Evolutionary conservation across 257 asterid species (phyloP), one percentile per base, ranked within the genome.

Genomic region (Scutellaria minor): DNA sequence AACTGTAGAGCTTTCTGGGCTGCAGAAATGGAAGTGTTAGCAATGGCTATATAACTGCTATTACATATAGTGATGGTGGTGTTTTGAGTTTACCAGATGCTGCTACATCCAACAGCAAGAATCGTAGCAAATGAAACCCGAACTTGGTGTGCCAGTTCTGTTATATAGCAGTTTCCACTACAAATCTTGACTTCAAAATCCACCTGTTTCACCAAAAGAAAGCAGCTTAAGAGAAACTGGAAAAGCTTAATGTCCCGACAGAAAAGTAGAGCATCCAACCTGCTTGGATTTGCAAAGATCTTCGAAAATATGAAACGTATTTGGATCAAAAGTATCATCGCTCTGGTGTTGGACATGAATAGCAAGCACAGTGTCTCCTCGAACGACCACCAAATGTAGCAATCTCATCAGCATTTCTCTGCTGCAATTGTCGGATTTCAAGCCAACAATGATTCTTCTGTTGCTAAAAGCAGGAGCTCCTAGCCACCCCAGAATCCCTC

Each of bases 141-240:
- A 50, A 91, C 93, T 66, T 84, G 96, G 67, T 81, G 84, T 53
- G 88, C 84, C 70, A 91, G 81, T 50, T 89, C 96, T 5, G 80
- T 72, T 54, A 85, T 14, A 15, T 85, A 86, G 71, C 84, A 87
- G 76, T 73, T 78, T 73, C 88, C 96, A 42, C 46, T 71, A 74
- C 91, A 82, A 57, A 87, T 79, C 86, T 85, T 89, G 79, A 91
- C 85, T 70, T 89, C 93, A 69, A 91, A 89, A 68, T 89, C 95
- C 79, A 89, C 95, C 96, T 89, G 78, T 71, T 64, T 9, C 20
- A 55, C 65, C 70, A 67, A 37, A 75, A 12, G 6, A 4, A 59
- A 40, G n/a, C 37, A 24, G 51, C 40, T 20, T 42, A 72, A 7
- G 24, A 68, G n/a, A 64, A 31, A 59, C 22, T 64, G 24, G 24